phyloP scores from a whole-genome alignment of 305 asterid species.

The Coffea humblotiana region DNA sequence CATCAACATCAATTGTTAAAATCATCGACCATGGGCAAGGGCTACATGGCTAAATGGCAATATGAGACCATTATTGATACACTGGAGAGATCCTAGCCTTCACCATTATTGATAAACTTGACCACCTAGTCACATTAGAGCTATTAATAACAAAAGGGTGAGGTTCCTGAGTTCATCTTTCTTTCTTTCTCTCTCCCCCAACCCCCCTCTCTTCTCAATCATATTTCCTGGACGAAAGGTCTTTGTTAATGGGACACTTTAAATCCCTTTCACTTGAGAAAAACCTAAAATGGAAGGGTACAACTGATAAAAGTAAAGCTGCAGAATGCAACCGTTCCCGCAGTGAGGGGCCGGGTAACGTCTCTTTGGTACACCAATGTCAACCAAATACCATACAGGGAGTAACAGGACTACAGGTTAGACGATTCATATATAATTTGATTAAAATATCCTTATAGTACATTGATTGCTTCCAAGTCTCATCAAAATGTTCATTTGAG shows the following conservation, averaged over 20 bases:
- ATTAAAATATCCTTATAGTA: neutral
- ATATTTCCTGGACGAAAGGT: neutral
- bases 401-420: too few relatives aligned
- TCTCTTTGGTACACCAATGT: slow-evolving; percentile 15
- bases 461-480: slow-evolving; percentile 12
- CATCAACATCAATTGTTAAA: neutral
- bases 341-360: slow-evolving; percentile 19
- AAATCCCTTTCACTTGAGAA: neutral
- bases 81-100: neutral
- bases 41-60: neutral
- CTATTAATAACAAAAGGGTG: too few relatives aligned
- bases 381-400: neutral
- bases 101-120: neutral
- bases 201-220: neutral
- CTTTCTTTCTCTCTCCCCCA: neutral
- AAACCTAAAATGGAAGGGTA: neutral
- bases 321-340: neutral
- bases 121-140: too few relatives aligned
- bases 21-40: neutral
- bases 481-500: neutral
- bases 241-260: neutral
- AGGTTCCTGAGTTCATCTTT: neutral
- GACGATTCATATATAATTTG: neutral
- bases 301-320: neutral
- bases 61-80: neutral